Evolutionary conservation across 768 basidiomycete species (phyloP), one percentile per base, ranked within the genome.

Genomic region (Rossbeevera mucosa): DNA sequence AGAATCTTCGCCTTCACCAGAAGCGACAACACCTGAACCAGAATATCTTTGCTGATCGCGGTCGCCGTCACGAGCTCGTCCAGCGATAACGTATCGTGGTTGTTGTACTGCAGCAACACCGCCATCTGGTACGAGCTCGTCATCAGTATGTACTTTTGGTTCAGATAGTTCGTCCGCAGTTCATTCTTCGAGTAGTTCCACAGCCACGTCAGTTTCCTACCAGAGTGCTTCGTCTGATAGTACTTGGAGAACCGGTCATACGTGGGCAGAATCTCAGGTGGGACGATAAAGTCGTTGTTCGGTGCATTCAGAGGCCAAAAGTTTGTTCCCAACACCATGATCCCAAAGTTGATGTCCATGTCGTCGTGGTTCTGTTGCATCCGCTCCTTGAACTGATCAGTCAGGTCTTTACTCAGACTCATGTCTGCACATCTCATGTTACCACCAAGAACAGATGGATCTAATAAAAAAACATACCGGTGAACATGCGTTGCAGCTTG

Each of bases 141-240:
- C 85, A 94, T 91, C 66, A 98, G 74, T 61, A 95, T 93, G 74
- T 97, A 97, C 71, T 94, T 96, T 71, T 94, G 92, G 64, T 85
- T 86, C 49, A 91, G 77, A 71, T 96, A 93, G 64, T 89, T 94
- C 57, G 94, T 94, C 51, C 88, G 83, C 6, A 99, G 80, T 67
- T 99, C 96, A 72, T 94, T 94, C 76, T 95, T 95, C 50, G 86
- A 93, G 68, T 94, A 91, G 64, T 97, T 95, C 96, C 96, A 99
- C 9, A 98, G 74, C 95, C 95, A 99, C 0, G 91, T 94, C 40
- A 99, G 79, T 66, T 95, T 95, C 54, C 95, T 87, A 13, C 94
- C 95, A 2, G 87, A 90, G 69, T 95, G 92, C 69, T 94, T 93
- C 65, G 83, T 84, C 64, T 91, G 88, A 69, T 98, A 97, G 75